Evolutionary conservation across 331 rosid species (phyloP).

Genomic region (Arachis monticola): DNA sequence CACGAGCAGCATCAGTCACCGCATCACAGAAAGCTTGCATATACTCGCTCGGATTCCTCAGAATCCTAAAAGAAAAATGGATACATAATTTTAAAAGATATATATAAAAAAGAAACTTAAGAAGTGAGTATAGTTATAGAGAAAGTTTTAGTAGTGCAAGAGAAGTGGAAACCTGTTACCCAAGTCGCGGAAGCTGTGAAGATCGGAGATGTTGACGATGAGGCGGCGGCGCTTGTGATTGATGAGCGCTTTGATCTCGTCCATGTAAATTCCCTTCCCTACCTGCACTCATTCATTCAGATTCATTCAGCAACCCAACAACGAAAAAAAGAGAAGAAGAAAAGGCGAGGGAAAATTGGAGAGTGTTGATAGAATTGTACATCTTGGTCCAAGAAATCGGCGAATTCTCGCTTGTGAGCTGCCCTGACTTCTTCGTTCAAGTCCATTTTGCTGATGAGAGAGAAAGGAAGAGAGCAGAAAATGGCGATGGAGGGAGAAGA

Average conservation of each 20-base stretch:
- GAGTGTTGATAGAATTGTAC: conserved; percentile 41
- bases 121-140: no score
- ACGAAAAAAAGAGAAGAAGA: not conserved
- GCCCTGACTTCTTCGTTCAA: conserved; percentile 87
- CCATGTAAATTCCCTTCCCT: conserved; percentile 69
- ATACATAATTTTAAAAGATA: not conserved
- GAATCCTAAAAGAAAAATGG: conserved; percentile 54
- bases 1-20: conserved; percentile 78
- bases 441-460: conserved; percentile 60
- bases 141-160: no score
- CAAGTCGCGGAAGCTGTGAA: conserved; percentile 79
- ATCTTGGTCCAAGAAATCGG: conserved; percentile 84
- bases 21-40: conserved; percentile 88
- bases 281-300: conserved; percentile 41
- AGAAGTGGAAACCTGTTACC: conserved; percentile 64
- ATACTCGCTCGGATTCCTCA: conserved; percentile 87
- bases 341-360: not conserved
- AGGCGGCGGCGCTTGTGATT: conserved; percentile 90
- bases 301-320: not conserved
- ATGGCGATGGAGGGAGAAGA: not conserved
- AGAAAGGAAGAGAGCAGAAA: conserved; percentile 7
- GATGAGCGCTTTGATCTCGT: conserved; percentile 80
- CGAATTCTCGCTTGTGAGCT: conserved; percentile 89
- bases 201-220: conserved; percentile 90
- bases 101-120: not conserved